phyloP scores from a whole-genome alignment of 495 filamentous ascomycete species.

The Lasiosphaeria miniovina region DNA sequence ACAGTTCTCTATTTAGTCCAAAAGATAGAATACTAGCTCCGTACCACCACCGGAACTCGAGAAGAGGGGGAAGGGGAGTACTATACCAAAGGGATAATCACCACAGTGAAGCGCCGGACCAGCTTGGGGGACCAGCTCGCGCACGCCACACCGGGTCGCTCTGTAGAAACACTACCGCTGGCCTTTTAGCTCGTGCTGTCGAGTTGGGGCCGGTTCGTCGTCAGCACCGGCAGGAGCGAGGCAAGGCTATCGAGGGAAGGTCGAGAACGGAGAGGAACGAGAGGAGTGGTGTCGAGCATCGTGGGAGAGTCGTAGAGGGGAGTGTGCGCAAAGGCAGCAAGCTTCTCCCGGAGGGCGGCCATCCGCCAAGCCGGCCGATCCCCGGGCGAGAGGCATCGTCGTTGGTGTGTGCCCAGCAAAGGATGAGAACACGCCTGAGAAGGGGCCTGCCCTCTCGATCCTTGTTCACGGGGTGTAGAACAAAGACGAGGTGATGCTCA shows the following conservation, averaged over 20 bases:
- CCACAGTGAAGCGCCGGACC: background rate
- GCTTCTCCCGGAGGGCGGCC: slow-evolving; percentile 7
- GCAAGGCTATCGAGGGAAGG: slow-evolving; percentile 8
- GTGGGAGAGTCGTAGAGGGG: slow-evolving; percentile 7
- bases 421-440: too few relatives aligned
- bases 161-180: background rate
- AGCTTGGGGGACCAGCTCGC: background rate
- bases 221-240: slow-evolving; percentile 4
- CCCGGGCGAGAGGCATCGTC: slow-evolving; percentile 4
- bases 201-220: background rate
- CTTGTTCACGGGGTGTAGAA: too few relatives aligned
- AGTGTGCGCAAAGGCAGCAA: slow-evolving; percentile 2
- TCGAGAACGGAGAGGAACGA: slow-evolving; percentile 1
- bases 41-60: background rate
- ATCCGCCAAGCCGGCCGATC: slow-evolving; percentile 3
- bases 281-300: background rate
- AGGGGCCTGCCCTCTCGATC: too few relatives aligned
- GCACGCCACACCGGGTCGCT: background rate
- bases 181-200: background rate
- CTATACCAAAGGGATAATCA: background rate
- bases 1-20: too few relatives aligned
- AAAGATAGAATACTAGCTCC: background rate
- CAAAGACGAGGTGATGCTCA: too few relatives aligned
- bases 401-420: too few relatives aligned
- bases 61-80: background rate